Base-by-base conservation (phyloP, 2,329 filamentous ascomycete species). In the Fusarium sp. region DNA sequence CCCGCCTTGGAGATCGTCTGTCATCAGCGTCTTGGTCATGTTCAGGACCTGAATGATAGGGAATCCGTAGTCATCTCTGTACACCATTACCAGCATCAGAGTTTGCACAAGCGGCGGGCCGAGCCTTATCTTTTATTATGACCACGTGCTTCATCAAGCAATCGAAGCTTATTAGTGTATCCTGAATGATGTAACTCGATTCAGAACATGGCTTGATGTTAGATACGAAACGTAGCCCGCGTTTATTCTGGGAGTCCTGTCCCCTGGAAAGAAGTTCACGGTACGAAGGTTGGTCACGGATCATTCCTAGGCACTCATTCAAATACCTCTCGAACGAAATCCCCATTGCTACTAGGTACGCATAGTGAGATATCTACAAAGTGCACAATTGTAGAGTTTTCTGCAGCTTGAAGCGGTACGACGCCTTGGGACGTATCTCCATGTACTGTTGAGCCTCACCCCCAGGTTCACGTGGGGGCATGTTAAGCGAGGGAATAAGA, bases 31-130 rank as follows among this genome's bases (percentile, higher is more conserved):
- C 50, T 30, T 45, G 10, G 36, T 36, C 24, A 41, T 52, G 22
- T 15, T 14, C 11, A n/a, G 26, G 32, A 44, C 20, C 39, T 45
- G n/a, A 34, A 11, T 54, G 47, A 42, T 39, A 34, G 20, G 17
- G 15, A 44, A 17, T 44, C 12, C 36, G 24, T 42, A 22, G 24
- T 28, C 38, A 48, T 45, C 47, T 62, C 48, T 59, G 32, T 34
- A 62, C 56, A 44, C 36, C 39, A 34, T n/a, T 34, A 50, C 44
- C 54, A 41, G 38, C 36, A 67, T 61, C 62, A 76, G 42, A 66
- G 66, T 76, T 73, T 75, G 51, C 58, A 68, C 55, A 63, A 62
- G 61, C 51, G 48, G 64, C 75, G 75, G 75, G 72, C 74, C 65
- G 75, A 64, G 48, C 75, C 75, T 75, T 67, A 74, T 62, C 50